phyloP scores from a whole-genome alignment of 192 early-diverging fungal species.

The Coemansia sp. region DNA sequence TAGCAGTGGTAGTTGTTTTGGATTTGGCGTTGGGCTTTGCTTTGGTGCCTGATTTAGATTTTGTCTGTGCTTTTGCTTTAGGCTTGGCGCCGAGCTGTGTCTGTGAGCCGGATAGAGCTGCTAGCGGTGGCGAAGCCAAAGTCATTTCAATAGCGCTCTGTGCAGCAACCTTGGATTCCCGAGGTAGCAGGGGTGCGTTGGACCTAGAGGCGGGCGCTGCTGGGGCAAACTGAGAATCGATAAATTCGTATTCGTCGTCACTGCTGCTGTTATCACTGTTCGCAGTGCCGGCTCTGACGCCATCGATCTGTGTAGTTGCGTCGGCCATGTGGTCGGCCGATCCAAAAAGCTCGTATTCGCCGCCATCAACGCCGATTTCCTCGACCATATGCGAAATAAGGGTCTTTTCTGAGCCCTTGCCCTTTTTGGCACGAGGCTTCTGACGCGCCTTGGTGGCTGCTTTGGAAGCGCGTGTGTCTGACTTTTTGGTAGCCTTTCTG shows the following conservation, averaged over 20 bases:
- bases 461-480: slow-evolving; percentile 15
- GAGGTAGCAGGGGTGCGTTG: neutral
- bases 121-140: neutral
- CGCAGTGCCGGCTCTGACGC: neutral
- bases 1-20: neutral
- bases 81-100: neutral
- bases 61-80: neutral
- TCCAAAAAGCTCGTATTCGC: no score
- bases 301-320: no score
- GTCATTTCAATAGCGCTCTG: no score
- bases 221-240: neutral
- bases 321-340: no score
- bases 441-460: neutral
- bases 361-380: slow-evolving; percentile 17
- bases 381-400: slow-evolving; percentile 37
- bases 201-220: neutral
- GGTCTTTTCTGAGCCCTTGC: slow-evolving; percentile 25
- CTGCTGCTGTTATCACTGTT: neutral
- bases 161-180: no score
- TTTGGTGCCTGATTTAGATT: neutral
- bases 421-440: slow-evolving; percentile 25
- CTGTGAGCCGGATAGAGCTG: neutral
- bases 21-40: slow-evolving; percentile 6
- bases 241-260: slow-evolving; percentile 4
- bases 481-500: slow-evolving; percentile 7